Percentiles rank a stretch among this genome's conserved stretches.
Conservation (phyloP, 1,284 basidiomycete genomes). For the Ceratorhiza oryzae-sativae region DNA sequence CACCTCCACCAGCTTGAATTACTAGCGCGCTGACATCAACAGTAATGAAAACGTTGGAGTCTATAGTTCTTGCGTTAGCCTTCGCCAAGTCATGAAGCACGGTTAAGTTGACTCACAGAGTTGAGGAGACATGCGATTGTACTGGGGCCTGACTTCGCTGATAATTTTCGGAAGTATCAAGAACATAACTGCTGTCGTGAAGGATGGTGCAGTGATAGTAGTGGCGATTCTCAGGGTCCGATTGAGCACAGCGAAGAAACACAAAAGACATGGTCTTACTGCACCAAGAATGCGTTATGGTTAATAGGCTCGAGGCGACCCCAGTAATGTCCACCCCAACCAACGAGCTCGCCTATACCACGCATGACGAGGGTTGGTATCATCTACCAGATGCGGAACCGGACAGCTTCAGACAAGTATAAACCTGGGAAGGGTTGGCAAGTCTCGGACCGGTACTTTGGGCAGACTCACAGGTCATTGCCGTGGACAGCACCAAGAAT, state of each 20-base stretch:
- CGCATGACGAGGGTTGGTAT: slow-evolving; percentile 47
- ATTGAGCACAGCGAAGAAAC: background rate
- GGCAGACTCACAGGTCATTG: background rate
- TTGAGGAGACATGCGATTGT: slow-evolving; percentile 49
- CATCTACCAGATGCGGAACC: slow-evolving; percentile 46
- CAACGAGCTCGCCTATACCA: slow-evolving; percentile 45
- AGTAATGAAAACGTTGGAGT: slow-evolving; percentile 51
- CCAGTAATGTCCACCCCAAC: slow-evolving; percentile 40
- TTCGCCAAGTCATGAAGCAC: background rate
- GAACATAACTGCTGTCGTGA: slow-evolving; percentile 43
- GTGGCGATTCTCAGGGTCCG: slow-evolving; percentile 23
- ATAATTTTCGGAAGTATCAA: slow-evolving; percentile 50
- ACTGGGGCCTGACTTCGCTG: slow-evolving; percentile 48
- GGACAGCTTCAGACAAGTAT: slow-evolving; percentile 45
- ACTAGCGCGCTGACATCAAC: slow-evolving; percentile 52
- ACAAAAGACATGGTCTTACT: slow-evolving; percentile 10
- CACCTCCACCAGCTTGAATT: slow-evolving; percentile 54
- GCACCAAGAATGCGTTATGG: slow-evolving; percentile 31
- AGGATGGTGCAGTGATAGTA: slow-evolving; percentile 37
- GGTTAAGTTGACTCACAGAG: slow-evolving; percentile 37
- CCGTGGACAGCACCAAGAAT: slow-evolving; percentile 40
- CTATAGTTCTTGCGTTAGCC: background rate
- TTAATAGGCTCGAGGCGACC: slow-evolving; percentile 20
- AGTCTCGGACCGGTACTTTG: background rate
- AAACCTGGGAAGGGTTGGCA: slow-evolving; percentile 35